These are phyloP conservation scores for Dictyophora rubrovolvata DNA, from an alignment of 768 basidiomycete genomes.

Conservation along the genomic window DNA sequence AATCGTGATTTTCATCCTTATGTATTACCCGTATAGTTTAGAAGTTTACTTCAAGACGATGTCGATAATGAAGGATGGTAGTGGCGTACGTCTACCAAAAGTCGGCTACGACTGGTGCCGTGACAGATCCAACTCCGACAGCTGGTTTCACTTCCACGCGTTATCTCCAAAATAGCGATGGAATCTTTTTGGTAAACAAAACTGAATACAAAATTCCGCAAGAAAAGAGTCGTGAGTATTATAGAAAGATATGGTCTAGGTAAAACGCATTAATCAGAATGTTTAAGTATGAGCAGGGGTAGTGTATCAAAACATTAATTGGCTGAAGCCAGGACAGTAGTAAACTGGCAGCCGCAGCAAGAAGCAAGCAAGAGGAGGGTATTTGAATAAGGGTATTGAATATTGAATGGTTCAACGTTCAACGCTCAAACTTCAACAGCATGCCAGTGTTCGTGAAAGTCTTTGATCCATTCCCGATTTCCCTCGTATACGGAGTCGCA, in stretches of 20 bases:
- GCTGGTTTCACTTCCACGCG: neutral
- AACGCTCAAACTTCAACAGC: neutral
- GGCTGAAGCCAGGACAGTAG: neutral
- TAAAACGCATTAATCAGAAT: neutral
- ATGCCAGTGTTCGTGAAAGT: slow-evolving; percentile 1
- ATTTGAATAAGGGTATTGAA: neutral
- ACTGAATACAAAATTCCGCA: too few relatives aligned
- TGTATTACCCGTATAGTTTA: neutral
- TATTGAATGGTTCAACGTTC: neutral
- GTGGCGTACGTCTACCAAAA: neutral
- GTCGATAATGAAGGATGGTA: neutral
- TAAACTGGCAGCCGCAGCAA: neutral
- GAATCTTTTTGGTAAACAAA: too few relatives aligned
- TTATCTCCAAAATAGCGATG: too few relatives aligned
- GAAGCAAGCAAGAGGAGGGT: neutral
- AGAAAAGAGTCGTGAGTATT: neutral
- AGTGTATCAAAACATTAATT: neutral
- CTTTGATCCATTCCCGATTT: slow-evolving; percentile 5
- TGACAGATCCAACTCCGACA: neutral
- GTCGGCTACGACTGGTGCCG: neutral
- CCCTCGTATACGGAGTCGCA: slow-evolving; percentile 3
- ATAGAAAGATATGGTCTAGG: neutral
- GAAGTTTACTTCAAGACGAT: neutral
- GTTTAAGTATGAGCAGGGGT: neutral
- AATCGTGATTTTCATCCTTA: slow-evolving; percentile 82